Evolutionary conservation across 345 rosid genomes (phyloP), one percentile per base, ranked within the genome.

Genomic region (Chamaenerion angustifolium): DNA sequence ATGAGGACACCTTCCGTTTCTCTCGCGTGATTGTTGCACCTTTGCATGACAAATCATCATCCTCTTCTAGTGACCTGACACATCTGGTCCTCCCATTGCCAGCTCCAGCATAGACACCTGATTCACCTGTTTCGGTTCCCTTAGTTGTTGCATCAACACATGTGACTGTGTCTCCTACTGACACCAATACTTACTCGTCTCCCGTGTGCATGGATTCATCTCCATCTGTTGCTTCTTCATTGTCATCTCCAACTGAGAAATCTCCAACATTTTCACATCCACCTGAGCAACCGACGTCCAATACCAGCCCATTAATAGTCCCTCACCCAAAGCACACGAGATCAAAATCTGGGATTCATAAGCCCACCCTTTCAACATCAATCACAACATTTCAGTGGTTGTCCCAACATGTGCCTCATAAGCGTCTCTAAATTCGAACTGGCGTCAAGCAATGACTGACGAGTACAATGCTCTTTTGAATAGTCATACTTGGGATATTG

Each of bases 401-500:
- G n/a, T n/a, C n/a, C 57, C 57, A 12, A 43, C 40, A 10, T n/a
- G 23, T 42, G 23, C 17, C 21, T n/a, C 60, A 3, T 19, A 56
- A 12, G 52, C 60, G 2, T 0, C 7, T 4, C 23, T 17, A 15
- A 12, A 46, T 15, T n/a, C 3, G n/a, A 16, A 25, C n/a, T 56
- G 52, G 60, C 8, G 16, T 0, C 51, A 45, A 0, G 9, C 45
- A 17, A 56, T 56, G 31, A 4, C 19, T 0, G 42, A 46, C 1
- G 27, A 46, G 17, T 45, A 13, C 18, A 45, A 46, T 18, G 43
- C 60, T 45, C 52, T 56, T 5, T 16, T 16, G 15, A 7, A 14
- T 4, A 56, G 35, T 31, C 5, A 17, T 11, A 56, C 60, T 0
- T 46, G 52, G 53, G 2, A 13, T 13, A 8, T 56, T 8, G 60